Evolutionary conservation across 768 basidiomycete genomes (phyloP).

Genomic region (Tulasnella sp.): DNA sequence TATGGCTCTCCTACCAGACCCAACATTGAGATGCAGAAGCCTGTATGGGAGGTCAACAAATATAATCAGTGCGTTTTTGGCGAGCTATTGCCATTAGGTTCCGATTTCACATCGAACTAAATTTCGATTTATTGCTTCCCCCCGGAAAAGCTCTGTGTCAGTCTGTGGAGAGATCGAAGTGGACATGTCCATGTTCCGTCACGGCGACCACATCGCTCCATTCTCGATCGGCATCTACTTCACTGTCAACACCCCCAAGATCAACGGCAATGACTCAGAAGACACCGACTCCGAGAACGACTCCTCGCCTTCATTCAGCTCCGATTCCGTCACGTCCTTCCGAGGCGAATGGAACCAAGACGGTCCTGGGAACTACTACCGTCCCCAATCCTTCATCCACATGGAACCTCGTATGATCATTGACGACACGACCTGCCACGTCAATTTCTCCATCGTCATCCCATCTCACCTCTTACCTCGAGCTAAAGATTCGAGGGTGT

Average conservation of each 20-base stretch:
- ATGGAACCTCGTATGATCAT: slow-evolving; percentile 9
- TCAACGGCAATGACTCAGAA: not conserved
- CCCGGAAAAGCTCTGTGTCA: not conserved
- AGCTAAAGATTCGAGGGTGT: not conserved
- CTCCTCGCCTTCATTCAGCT: not conserved
- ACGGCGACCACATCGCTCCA: not conserved
- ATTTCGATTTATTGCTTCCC: not conserved
- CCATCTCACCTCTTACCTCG: not conserved
- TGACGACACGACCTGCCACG: slow-evolving; percentile 5
- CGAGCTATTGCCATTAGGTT: not conserved
- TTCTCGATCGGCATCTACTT: slow-evolving; percentile 9
- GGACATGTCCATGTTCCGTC: slow-evolving; percentile 13
- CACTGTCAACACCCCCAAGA: not conserved
- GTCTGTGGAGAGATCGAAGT: slow-evolving; percentile 11
- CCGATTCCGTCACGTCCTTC: not conserved
- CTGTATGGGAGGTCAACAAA: slow-evolving; percentile 8
- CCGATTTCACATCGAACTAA: not conserved
- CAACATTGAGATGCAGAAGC: slow-evolving; percentile 12
- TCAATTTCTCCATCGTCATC: slow-evolving; percentile 9
- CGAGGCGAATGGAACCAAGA: slow-evolving; percentile 15
- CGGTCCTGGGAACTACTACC: slow-evolving; percentile 15
- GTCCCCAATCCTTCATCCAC: not conserved
- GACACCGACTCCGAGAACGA: not conserved
- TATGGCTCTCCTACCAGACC: slow-evolving; percentile 4
- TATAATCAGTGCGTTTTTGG: slow-evolving; percentile 2